phyloP scores from a whole-genome alignment of 805 yeast genomes.

The Ogataea neopini region DNA sequence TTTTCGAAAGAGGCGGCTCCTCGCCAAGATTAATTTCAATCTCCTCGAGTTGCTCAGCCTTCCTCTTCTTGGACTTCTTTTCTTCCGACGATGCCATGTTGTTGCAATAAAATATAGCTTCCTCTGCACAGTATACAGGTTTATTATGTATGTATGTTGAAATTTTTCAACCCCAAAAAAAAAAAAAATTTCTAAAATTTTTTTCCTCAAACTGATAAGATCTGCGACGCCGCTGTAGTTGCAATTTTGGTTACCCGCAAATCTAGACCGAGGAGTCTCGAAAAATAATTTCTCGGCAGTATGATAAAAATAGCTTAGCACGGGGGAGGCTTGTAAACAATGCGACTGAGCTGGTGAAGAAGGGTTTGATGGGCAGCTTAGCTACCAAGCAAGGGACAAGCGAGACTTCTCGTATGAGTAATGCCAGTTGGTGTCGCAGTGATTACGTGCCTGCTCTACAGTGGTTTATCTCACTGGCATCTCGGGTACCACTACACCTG shows the following conservation, averaged over 20 bases:
- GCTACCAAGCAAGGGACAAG: too few species aligned
- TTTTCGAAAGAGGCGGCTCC: conserved; percentile 84
- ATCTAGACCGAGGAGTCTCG: background rate
- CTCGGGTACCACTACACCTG: too few species aligned
- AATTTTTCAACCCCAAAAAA: conserved; percentile 5
- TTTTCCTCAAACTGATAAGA: conserved; percentile 2
- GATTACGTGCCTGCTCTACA: too few species aligned
- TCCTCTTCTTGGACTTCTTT: conserved; percentile 24
- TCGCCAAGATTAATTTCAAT: conserved; percentile 68
- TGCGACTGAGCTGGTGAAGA: background rate
- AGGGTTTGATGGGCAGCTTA: too few species aligned
- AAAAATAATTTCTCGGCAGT: background rate
- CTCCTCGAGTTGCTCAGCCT: conserved; percentile 49
- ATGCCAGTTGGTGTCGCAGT: too few species aligned
- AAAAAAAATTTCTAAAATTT: conserved; percentile 1
- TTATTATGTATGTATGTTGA: background rate
- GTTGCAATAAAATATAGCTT: background rate
- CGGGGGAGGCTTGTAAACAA: conserved; percentile 1
- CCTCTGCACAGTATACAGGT: background rate
- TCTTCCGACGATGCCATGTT: conserved; percentile 5
- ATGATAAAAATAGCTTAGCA: background rate
- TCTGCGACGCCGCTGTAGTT: background rate
- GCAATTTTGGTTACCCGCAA: background rate
- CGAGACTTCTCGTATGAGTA: too few species aligned
- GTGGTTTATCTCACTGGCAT: too few species aligned